Base-by-base conservation (phyloP, 2,329 filamentous ascomycete species). In the Zasmidium angulare region DNA sequence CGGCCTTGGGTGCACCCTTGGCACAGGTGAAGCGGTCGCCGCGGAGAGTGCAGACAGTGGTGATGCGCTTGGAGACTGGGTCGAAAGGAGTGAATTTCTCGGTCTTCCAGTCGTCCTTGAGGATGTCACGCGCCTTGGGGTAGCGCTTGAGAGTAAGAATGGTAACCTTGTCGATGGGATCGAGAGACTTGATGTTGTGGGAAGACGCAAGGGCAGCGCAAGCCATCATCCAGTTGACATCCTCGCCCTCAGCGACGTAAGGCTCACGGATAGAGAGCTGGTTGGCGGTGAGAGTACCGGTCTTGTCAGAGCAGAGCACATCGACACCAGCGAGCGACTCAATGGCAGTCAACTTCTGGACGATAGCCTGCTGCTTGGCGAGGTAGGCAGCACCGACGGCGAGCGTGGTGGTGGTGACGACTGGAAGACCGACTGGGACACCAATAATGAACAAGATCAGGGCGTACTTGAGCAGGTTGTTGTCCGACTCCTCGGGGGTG, bases 221-320 rank as follows among this genome's bases (percentile, higher is more conserved):
- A 65, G 88, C 88, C 88, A 91, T 90, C 88, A 91, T 90, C 88
- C 88, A 91, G 81, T 91, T 89, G 75, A 90, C 85, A 76, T 90
- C 88, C 72, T 89, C 85, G 69, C 88, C 89, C 75, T 90, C 88
- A 62, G 87, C 85, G 60, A 90, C 87, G 77, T 87, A 91, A 20
- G 89, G 89, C 72, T 91, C 89, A 74, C 88, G 87, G 71, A 91
- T 89, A 71, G 84, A 88, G 55, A 91, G 82, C 80, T 91, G 88
- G 76, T 89, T 89, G 68, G 86, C 86, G 59, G 87, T 89, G 68
- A 91, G 82, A 31, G 89, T 91, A 80, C 89, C 89, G 49, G 89
- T 91, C 84, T 91, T 91, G 79, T 91, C 89, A 69, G 89, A 91
- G 82, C 89, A 91, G 66, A 91, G 86, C 69, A 91, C 86, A 71